Conservation (phyloP, 257 asterid species). For the Primulina huaijiensis region DNA sequence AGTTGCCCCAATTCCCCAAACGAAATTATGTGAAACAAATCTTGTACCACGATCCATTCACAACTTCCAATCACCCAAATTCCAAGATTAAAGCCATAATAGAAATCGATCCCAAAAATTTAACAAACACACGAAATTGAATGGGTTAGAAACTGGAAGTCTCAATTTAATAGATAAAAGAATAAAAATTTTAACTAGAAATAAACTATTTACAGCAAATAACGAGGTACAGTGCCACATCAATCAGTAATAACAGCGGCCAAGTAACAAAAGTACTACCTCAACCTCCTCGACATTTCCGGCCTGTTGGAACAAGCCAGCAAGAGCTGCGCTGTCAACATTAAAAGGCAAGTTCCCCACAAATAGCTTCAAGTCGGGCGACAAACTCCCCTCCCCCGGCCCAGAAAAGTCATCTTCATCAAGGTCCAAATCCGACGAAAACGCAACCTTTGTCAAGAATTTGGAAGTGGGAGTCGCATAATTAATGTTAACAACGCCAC, state of each 20-base stretch:
- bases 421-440: constrained; percentile 58
- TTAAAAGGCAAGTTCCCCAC: constrained; percentile 83
- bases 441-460: constrained; percentile 44
- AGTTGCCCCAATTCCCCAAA: too few species aligned
- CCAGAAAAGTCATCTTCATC: constrained; percentile 22
- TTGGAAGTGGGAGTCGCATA: constrained; percentile 24
- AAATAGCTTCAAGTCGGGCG: constrained; percentile 68
- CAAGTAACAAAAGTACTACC: constrained; percentile 37
- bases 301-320: constrained; percentile 70
- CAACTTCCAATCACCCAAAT: too few species aligned
- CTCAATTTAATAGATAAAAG: too few species aligned
- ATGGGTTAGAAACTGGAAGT: background rate
- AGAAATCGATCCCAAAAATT: background rate
- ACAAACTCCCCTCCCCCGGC: constrained; percentile 34
- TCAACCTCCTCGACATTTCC: constrained; percentile 92
- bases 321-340: constrained; percentile 76
- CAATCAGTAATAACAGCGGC: background rate
- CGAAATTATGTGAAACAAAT: too few species aligned
- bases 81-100: too few species aligned
- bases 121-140: background rate
- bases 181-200: too few species aligned
- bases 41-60: too few species aligned
- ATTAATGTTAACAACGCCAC: background rate
- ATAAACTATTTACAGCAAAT: background rate
- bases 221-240: background rate